A percentile compares a stretch with the other conserved stretches of the same genome.
phyloP scores from a whole-genome alignment of 2,329 filamentous ascomycete species.

The Ceratocystis smalleyi region DNA sequence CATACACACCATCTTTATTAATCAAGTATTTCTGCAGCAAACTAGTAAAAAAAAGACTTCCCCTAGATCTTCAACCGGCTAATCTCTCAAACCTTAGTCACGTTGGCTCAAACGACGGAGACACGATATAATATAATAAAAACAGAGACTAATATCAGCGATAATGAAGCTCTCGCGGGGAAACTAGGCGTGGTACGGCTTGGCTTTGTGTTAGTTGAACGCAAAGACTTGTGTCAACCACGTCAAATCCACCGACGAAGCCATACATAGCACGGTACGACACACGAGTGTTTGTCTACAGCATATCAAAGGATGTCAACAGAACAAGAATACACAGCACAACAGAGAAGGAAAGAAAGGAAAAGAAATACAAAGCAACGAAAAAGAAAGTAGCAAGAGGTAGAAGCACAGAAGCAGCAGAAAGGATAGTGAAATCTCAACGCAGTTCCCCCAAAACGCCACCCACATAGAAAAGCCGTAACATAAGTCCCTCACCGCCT shows the following conservation, averaged over 20 bases:
- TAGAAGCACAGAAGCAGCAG: not conserved
- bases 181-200: too few relatives aligned
- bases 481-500: not conserved
- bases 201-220: too few relatives aligned
- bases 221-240: too few relatives aligned
- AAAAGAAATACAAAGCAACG: not conserved
- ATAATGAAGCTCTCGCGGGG: not conserved
- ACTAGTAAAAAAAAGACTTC: not conserved
- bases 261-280: too few relatives aligned
- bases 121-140: too few relatives aligned
- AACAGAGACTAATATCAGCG: not conserved
- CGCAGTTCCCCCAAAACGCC: slow-evolving; percentile 4
- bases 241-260: too few relatives aligned
- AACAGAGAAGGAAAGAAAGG: not conserved
- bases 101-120: too few relatives aligned
- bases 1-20: too few relatives aligned
- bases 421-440: not conserved
- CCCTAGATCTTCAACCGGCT: too few relatives aligned
- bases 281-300: too few relatives aligned
- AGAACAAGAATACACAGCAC: not conserved
- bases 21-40: too few relatives aligned
- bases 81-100: too few relatives aligned
- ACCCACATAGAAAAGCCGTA: slow-evolving; percentile 1
- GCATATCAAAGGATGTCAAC: not conserved
- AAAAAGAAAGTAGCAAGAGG: not conserved